These are phyloP conservation scores for Cutaneotrichosporon sp. DNA, from an alignment of 1,284 basidiomycete genomes.

Conservation along the genomic window DNA sequence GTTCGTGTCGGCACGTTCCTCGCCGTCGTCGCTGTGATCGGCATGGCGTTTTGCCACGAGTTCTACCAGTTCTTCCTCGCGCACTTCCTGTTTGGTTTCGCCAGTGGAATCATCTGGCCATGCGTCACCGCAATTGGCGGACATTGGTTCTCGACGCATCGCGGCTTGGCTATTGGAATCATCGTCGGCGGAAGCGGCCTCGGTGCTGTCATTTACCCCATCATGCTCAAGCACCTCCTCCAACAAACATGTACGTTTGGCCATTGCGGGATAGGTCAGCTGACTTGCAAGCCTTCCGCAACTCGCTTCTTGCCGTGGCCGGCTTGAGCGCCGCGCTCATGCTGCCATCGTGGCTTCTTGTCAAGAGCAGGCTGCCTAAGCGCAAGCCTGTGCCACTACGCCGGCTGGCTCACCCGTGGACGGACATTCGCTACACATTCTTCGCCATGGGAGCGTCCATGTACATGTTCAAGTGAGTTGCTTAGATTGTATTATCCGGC, in stretches of 20 bases:
- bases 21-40: conserved; percentile 32
- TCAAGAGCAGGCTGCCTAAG: conserved; percentile 39
- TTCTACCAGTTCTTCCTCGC: conserved; percentile 44
- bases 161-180: conserved; percentile 41
- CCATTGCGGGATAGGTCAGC: neutral
- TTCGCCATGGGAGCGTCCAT: conserved; percentile 30
- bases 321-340: conserved; percentile 40
- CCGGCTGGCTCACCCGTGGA: conserved; percentile 24
- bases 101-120: conserved; percentile 34
- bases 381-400: conserved; percentile 17
- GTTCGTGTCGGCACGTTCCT: conserved; percentile 31
- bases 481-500: neutral
- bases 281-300: conserved; percentile 22
- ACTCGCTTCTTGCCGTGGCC: conserved; percentile 39
- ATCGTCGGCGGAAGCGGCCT: conserved; percentile 43
- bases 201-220: conserved; percentile 42
- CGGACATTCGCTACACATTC: conserved; percentile 28
- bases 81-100: conserved; percentile 38
- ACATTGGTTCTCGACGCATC: conserved; percentile 41
- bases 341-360: conserved; percentile 39
- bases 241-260: neutral
- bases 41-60: conserved; percentile 38
- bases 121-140: conserved; percentile 38
- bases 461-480: conserved; percentile 13
- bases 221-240: conserved; percentile 40